phyloP scores from a whole-genome alignment of 2,329 filamentous ascomycete species.

The Cordyceps tenuipes region DNA sequence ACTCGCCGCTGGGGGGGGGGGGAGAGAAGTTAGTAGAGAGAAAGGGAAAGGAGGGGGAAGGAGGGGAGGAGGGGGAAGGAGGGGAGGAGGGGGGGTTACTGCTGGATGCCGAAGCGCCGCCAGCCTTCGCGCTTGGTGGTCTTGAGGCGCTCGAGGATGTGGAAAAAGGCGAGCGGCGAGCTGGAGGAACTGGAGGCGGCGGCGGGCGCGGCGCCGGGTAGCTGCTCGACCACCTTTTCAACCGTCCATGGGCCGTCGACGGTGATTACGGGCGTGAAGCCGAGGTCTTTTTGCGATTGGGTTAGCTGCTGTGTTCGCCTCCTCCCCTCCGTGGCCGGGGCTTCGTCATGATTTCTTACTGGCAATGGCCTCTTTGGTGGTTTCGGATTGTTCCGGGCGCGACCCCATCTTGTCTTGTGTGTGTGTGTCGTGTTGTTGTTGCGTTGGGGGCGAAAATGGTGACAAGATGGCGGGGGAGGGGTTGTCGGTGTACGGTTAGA shows the following conservation, averaged over 20 bases:
- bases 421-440: background rate
- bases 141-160: constrained; percentile 88
- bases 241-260: constrained; percentile 45
- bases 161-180: constrained; percentile 86
- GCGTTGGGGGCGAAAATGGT: background rate
- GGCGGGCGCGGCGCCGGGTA: constrained; percentile 46
- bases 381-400: constrained; percentile 18
- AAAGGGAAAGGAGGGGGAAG: background rate
- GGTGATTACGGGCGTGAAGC: constrained; percentile 29
- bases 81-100: constrained; percentile 27
- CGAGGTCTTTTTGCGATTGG: constrained; percentile 18
- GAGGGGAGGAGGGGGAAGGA: background rate
- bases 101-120: constrained; percentile 72
- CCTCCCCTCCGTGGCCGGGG: too few relatives aligned
- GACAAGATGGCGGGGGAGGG: constrained; percentile 10
- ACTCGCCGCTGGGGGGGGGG: constrained; percentile 57
- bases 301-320: too few relatives aligned
- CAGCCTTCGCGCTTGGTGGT: constrained; percentile 95
- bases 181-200: constrained; percentile 53
- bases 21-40: too few relatives aligned
- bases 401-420: constrained; percentile 21
- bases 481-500: background rate
- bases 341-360: constrained; percentile 15
- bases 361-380: constrained; percentile 16
- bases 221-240: constrained; percentile 54